Evolutionary conservation across 805 yeast genomes (phyloP).

Genomic region (Teunomyces atbi): DNA sequence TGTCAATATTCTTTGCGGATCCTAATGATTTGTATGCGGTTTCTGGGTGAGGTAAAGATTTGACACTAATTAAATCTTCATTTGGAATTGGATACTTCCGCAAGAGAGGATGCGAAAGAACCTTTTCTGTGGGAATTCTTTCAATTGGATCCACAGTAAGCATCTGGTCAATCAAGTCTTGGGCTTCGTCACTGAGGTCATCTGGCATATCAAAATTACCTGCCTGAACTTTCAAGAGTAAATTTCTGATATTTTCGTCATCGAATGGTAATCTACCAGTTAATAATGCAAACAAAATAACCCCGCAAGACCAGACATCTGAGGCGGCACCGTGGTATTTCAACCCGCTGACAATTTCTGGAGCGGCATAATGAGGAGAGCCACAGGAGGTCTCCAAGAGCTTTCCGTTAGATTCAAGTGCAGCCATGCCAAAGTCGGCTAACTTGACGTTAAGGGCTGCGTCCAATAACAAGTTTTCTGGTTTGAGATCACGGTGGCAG

Average conservation of each 20-base stretch:
- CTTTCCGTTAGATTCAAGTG: slow-evolving; percentile 68
- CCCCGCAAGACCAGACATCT: slow-evolving; percentile 89
- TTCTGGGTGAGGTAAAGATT: slow-evolving; percentile 53
- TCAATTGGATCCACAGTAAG: slow-evolving; percentile 66
- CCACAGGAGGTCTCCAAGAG: slow-evolving; percentile 81
- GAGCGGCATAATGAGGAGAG: slow-evolving; percentile 87
- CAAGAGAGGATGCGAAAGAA: slow-evolving; percentile 58
- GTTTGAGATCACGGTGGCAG: slow-evolving; percentile 79
- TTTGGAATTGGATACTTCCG: slow-evolving; percentile 49
- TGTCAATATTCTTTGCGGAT: slow-evolving; percentile 47
- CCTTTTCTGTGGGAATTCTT: slow-evolving; percentile 67
- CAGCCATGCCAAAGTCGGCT: slow-evolving; percentile 91
- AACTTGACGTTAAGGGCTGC: slow-evolving; percentile 65
- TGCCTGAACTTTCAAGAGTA: slow-evolving; percentile 71
- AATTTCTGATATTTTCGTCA: slow-evolving; percentile 72
- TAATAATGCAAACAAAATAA: slow-evolving; percentile 70
- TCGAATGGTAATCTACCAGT: slow-evolving; percentile 84
- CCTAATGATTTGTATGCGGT: slow-evolving; percentile 52
- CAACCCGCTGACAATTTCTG: slow-evolving; percentile 77
- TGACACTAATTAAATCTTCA: slow-evolving; percentile 44
- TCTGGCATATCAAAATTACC: slow-evolving; percentile 74
- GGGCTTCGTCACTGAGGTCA: slow-evolving; percentile 61
- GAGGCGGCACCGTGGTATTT: slow-evolving; percentile 82
- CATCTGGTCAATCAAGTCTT: slow-evolving; percentile 63
- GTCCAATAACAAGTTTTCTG: slow-evolving; percentile 74